Percentiles rank a stretch among this genome's conserved stretches.
Conservation (phyloP, 1,284 basidiomycete species). For the Sanghuangporus baumii region DNA sequence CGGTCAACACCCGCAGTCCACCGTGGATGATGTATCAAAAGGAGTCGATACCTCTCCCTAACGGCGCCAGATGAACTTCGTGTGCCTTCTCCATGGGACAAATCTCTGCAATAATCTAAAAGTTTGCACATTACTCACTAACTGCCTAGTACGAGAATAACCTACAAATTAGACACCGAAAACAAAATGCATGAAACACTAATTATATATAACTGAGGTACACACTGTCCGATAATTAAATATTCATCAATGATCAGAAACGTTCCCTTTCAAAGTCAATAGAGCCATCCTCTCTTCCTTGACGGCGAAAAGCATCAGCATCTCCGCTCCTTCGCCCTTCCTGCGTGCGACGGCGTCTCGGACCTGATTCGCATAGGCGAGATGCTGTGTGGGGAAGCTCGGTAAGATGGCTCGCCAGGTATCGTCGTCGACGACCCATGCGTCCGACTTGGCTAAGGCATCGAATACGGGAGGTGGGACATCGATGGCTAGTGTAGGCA, state of each 20-base stretch:
- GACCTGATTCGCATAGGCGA: conserved; percentile 57
- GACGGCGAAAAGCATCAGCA: conserved; percentile 61
- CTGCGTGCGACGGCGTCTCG: conserved; percentile 57
- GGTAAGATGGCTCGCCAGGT: conserved; percentile 56
- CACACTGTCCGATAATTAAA: not conserved
- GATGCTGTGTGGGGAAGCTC: conserved; percentile 48
- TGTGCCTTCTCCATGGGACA: no score
- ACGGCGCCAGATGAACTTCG: no score
- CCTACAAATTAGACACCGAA: no score
- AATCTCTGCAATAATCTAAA: no score
- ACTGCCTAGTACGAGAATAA: no score
- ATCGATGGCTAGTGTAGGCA: conserved; percentile 70
- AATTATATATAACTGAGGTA: not conserved
- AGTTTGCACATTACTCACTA: no score
- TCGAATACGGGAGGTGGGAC: conserved; percentile 58
- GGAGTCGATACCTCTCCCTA: no score
- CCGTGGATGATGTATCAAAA: no score
- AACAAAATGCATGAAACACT: no score
- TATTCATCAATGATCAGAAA: conserved; percentile 3
- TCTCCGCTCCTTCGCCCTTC: conserved; percentile 56
- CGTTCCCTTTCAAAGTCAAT: conserved; percentile 26
- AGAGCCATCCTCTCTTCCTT: conserved; percentile 67
- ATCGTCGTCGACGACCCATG: conserved; percentile 72
- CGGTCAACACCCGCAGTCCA: no score
- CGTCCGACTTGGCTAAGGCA: conserved; percentile 45